These are phyloP conservation scores for Phyllosticta citriasiana DNA, from an alignment of 2,329 filamentous ascomycete species.

Conservation along the genomic window DNA sequence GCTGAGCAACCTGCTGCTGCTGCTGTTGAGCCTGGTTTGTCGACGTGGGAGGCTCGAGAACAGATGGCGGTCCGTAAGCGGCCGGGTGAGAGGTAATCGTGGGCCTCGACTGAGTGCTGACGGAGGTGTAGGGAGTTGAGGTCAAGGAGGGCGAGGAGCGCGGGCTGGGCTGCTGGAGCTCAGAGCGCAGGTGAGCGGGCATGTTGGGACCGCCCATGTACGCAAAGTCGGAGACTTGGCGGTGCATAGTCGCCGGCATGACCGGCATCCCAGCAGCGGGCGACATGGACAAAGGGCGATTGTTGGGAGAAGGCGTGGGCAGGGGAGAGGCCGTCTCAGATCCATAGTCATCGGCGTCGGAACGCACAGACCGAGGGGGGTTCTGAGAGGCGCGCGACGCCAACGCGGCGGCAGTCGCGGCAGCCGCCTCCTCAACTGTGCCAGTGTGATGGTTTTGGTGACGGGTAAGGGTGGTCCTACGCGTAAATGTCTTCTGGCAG, in stretches of 20 bases:
- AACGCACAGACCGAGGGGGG: conserved; percentile 45
- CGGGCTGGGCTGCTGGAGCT: conserved; percentile 62
- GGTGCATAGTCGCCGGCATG: conserved; percentile 54
- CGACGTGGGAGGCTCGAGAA: conserved; percentile 72
- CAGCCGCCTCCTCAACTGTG: conserved; percentile 86
- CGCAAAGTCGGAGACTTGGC: conserved; percentile 57
- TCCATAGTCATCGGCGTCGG: conserved; percentile 56
- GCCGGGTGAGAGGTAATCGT: conserved; percentile 76
- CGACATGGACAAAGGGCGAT: conserved; percentile 69
- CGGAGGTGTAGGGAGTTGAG: conserved; percentile 54
- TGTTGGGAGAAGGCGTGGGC: conserved; percentile 74
- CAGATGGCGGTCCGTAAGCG: conserved; percentile 71
- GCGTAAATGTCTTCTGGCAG: conserved; percentile 97
- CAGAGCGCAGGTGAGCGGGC: conserved; percentile 69
- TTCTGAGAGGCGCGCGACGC: conserved; percentile 44
- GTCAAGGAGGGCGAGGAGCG: conserved; percentile 52
- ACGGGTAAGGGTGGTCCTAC: conserved; percentile 85
- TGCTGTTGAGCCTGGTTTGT: conserved; percentile 64
- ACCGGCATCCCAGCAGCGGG: conserved; percentile 65
- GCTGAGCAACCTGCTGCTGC: conserved; percentile 63
- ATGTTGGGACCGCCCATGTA: conserved; percentile 73
- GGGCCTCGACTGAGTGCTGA: conserved; percentile 38
- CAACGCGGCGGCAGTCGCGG: conserved; percentile 76
- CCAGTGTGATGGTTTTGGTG: conserved; percentile 95
- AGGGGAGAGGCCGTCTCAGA: conserved; percentile 65